Conservation (phyloP, 768 basidiomycete species). For the Trichaptum fuscoviolaceum region DNA sequence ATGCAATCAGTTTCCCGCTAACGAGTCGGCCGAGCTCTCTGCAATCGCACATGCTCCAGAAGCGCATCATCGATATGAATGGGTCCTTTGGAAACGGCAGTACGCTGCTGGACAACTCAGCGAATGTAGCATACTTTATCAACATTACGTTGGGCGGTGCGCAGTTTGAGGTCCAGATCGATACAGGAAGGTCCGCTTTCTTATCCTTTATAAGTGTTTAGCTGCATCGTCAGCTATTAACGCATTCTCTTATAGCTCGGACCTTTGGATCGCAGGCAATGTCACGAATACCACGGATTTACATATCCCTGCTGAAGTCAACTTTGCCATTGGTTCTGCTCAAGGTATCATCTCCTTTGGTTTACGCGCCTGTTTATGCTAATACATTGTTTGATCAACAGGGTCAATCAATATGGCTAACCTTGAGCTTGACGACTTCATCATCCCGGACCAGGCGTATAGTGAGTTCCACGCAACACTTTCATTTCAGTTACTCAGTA, state of each 20-base stretch:
- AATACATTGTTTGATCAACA: not conserved
- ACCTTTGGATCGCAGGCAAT: conserved; percentile 19
- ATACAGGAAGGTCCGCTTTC: conserved; percentile 18
- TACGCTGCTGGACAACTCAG: not conserved
- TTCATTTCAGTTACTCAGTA: no score
- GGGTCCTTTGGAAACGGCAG: conserved; percentile 1
- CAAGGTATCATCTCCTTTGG: conserved; percentile 2
- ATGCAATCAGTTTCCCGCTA: not conserved
- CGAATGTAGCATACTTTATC: conserved; percentile 15
- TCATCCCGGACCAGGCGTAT: conserved; percentile 17
- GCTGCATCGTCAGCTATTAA: not conserved
- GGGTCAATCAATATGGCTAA: conserved; percentile 16
- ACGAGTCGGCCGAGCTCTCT: not conserved
- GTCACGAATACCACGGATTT: conserved; percentile 16
- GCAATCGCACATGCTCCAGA: not conserved
- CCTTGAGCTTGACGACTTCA: conserved; percentile 17
- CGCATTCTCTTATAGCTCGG: conserved; percentile 10
- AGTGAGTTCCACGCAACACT: conserved; percentile 10
- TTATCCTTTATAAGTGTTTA: not conserved
- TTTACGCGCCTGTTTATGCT: no score
- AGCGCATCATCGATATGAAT: conserved; percentile 1
- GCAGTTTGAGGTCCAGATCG: conserved; percentile 16
- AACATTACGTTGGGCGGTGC: conserved; percentile 19
- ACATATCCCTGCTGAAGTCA: conserved; percentile 11
- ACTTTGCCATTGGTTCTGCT: conserved; percentile 17